Evolutionary conservation across 495 filamentous ascomycete species (phyloP).

Genomic region (Podospora pseudopauciseta): DNA sequence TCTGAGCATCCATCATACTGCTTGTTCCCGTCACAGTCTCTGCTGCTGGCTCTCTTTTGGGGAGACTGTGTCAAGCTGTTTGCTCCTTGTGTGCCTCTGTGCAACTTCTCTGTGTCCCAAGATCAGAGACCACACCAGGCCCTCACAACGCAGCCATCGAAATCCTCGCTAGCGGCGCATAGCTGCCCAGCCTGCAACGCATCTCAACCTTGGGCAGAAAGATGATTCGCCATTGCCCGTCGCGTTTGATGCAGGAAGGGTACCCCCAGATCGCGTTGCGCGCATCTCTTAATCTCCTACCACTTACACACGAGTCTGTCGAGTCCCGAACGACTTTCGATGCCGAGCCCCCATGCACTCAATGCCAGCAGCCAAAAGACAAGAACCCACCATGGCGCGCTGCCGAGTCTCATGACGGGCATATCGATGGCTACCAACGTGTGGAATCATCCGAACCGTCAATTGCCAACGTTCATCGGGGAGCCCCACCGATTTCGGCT

Average conservation of each 20-base stretch:
- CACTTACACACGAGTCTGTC: too few relatives aligned
- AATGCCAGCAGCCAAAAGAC: too few relatives aligned
- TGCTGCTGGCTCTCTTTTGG: too few relatives aligned
- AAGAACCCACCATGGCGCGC: background rate
- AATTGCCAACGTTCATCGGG: too few relatives aligned
- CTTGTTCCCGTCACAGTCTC: too few relatives aligned
- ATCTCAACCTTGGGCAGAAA: conserved; percentile 20
- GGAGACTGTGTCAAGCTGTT: background rate
- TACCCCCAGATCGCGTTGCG: conserved; percentile 18
- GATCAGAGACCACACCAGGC: background rate
- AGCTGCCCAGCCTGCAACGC: conserved; percentile 34
- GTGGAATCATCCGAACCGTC: too few relatives aligned
- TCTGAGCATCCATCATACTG: too few relatives aligned
- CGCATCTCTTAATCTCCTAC: background rate
- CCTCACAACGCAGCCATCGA: too few relatives aligned
- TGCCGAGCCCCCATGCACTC: too few relatives aligned
- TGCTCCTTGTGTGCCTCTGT: background rate
- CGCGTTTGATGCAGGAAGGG: conserved; percentile 18
- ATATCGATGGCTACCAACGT: background rate
- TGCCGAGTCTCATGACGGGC: background rate
- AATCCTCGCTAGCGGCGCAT: conserved; percentile 27
- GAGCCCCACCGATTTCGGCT: background rate
- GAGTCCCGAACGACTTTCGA: too few relatives aligned
- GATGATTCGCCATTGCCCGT: conserved; percentile 19
- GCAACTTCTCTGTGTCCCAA: background rate